Base-by-base conservation (phyloP, 495 filamentous ascomycete genomes). In the Aspergillus mulundensis region DNA sequence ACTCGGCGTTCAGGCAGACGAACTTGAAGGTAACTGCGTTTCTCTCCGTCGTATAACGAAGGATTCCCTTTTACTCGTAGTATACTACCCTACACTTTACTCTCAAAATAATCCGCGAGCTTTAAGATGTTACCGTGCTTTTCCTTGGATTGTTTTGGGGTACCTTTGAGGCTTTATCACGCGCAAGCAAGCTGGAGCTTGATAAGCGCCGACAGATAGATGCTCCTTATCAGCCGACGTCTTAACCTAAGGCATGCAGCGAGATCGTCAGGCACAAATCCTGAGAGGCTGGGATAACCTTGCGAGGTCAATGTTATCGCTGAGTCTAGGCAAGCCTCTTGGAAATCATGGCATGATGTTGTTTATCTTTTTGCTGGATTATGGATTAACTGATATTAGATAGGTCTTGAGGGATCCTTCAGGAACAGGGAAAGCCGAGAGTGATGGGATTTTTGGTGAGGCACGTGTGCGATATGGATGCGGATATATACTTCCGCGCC, bases 1-100 rank as follows among this genome's bases (percentile, higher is more conserved):
- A 46, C 53, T 59, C 36, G 40, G 56, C 54, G 55, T n/a, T 34
- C 5, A 50, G 30, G 30, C 47, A 38, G 47, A 50, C 23, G 19
- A 49, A n/a, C 5, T 1, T 25, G 48, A 50, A 47, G 23, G 38
- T 40, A 40, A 18, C 18, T 45, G 42, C 5, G 16, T 23, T 15
- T 25, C 23, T 25, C 19, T 45, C 40, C 16, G 40, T 24, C 12
- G n/a, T 40, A 40, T 40, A 16, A 6, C 19, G 7, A 24, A 19
- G 24, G 14, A 45, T 19, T 16, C 38, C 8, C 38, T 18, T 4
- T 3, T 8, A 28, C 8, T 28, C 25, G 8, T 3, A 36, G 34
- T 48, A 18, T 34, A 4, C 15, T n/a, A 34, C 8, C 25, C 25
- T 28, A 4, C 15, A 30, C n/a, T 12, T 30, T n/a, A 1, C 23